Conservation (phyloP, 345 rosid species). For the Salix koriyanagi region DNA sequence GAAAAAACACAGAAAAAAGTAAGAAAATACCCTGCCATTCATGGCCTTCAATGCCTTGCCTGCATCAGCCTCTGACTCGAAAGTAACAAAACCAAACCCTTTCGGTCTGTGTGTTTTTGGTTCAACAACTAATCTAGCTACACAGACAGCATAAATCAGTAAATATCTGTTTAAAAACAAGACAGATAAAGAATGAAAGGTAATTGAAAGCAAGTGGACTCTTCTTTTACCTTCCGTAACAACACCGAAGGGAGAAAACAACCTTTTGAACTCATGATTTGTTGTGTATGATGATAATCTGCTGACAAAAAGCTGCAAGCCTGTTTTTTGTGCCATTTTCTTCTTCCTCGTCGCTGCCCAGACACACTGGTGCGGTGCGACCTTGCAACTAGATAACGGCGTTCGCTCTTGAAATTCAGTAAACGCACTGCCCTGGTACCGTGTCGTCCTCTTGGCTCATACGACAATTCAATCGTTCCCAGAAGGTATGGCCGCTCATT, state of each 20-base stretch:
- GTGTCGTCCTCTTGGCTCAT: too few relatives aligned
- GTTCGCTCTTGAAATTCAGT: background rate
- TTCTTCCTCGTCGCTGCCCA: background rate
- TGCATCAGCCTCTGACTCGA: constrained; percentile 51
- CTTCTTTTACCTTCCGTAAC: constrained; percentile 32
- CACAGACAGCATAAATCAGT: background rate
- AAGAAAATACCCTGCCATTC: constrained; percentile 50
- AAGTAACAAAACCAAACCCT: constrained; percentile 70
- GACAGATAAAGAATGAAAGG: background rate
- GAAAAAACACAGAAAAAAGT: background rate
- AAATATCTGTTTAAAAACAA: background rate
- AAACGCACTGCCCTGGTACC: too few relatives aligned
- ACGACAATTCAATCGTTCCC: too few relatives aligned
- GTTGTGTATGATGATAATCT: constrained; percentile 37
- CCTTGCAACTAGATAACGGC: background rate
- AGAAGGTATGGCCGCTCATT: background rate
- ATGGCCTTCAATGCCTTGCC: constrained; percentile 54
- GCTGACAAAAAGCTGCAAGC: constrained; percentile 52
- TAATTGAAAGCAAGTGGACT: background rate
- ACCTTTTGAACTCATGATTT: constrained; percentile 16
- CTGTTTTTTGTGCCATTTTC: constrained; percentile 39
- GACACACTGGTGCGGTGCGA: constrained; percentile 21
- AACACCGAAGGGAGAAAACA: constrained; percentile 44
- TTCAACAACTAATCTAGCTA: constrained; percentile 51
- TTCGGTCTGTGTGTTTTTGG: constrained; percentile 54